Evolutionary conservation across 805 yeast species (phyloP).

Genomic region (Cyberlindnera euphorbiae): DNA sequence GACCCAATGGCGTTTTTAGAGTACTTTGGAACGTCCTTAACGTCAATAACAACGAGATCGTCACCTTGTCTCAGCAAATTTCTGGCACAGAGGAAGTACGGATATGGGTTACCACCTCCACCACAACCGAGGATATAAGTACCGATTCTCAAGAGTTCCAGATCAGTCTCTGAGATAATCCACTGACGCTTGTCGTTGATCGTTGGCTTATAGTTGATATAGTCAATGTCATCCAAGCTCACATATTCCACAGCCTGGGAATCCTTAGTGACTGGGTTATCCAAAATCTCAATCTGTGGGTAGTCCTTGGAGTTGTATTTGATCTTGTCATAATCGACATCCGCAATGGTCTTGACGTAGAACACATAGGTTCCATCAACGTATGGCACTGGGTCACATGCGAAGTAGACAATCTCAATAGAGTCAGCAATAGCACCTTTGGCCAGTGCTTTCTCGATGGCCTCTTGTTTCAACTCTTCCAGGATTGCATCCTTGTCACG

Average conservation of each 20-base stretch:
- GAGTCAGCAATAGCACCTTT: constrained; percentile 27
- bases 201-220: constrained; percentile 15
- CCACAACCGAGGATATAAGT: constrained; percentile 46
- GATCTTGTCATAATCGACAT: constrained; percentile 23
- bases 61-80: constrained; percentile 33
- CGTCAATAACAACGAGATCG: constrained; percentile 31
- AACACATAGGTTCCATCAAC: constrained; percentile 27
- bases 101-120: constrained; percentile 47
- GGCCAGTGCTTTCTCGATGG: constrained; percentile 17
- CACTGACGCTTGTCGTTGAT: constrained; percentile 23
- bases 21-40: constrained; percentile 9
- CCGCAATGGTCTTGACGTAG: constrained; percentile 19
- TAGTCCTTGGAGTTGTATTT: constrained; percentile 4
- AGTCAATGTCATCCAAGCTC: constrained; percentile 24
- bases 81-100: constrained; percentile 32
- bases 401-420: constrained; percentile 23
- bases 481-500: constrained; percentile 18
- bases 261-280: constrained; percentile 4
- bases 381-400: constrained; percentile 28
- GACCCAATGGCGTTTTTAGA: constrained; percentile 27
- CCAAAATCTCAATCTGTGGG: neutral
- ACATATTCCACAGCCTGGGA: neutral
- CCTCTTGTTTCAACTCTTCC: constrained; percentile 22
- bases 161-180: constrained; percentile 28
- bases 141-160: constrained; percentile 39